These are phyloP conservation scores for Exutisphaerella laricina DNA, from an alignment of 2,329 filamentous ascomycete species.

Conservation along the genomic window DNA sequence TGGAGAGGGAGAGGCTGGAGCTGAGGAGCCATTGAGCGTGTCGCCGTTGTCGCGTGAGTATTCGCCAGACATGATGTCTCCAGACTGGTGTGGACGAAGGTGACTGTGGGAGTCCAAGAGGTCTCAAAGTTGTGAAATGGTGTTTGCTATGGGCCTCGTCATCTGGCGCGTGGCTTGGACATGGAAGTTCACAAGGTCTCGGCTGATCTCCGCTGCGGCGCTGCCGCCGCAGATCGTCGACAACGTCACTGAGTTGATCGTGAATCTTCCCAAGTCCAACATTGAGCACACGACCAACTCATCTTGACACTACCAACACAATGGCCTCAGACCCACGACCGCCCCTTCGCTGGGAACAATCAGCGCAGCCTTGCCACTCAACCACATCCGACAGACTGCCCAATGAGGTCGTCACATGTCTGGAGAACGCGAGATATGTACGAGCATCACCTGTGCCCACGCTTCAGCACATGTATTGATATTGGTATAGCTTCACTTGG, in stretches of 20 bases:
- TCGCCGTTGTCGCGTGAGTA: conserved; percentile 20
- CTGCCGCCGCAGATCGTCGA: too few relatives aligned
- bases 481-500: conserved; percentile 72
- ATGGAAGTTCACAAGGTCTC: too few relatives aligned
- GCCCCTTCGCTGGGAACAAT: conserved; percentile 39
- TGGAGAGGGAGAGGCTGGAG: conserved; percentile 5
- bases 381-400: conserved; percentile 66
- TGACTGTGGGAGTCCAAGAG: background rate
- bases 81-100: background rate
- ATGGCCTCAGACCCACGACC: conserved; percentile 26
- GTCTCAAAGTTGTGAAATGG: background rate
- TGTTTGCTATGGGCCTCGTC: background rate
- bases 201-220: too few relatives aligned
- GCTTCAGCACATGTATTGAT: background rate
- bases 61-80: conserved; percentile 22
- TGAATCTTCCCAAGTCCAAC: too few relatives aligned
- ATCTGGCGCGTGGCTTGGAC: conserved; percentile 2
- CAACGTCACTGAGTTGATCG: too few relatives aligned
- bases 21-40: conserved; percentile 6
- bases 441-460: conserved; percentile 18
- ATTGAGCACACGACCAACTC: background rate
- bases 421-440: conserved; percentile 94
- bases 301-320: conserved; percentile 5
- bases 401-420: conserved; percentile 77
- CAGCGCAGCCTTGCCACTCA: conserved; percentile 66